Base-by-base conservation (phyloP, 2,329 filamentous ascomycete genomes). In the Trichophyton simii region DNA sequence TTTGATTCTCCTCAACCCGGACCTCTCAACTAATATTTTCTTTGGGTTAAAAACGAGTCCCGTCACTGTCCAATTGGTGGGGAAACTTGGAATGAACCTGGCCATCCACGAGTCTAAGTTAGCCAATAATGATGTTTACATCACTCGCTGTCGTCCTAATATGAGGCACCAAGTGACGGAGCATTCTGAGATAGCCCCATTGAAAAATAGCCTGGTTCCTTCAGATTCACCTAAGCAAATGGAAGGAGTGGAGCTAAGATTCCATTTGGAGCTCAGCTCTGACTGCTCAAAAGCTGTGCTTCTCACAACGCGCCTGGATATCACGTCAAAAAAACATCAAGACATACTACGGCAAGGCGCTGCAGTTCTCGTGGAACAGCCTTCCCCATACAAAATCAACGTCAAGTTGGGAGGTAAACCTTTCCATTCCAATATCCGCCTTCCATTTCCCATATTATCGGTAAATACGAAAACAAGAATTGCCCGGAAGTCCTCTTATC, bases 401-500 rank as follows among this genome's bases (percentile, higher is more conserved):
- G 34, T 66, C 28, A 18, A 28, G 2, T 41, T 60, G 20, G 11
- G 58, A 34, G 41, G 61, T 63, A 59, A 66, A 62, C 6, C 48
- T 52, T 25, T 44, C 18, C n/a, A 36, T 31, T 20, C 41, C 41
- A 55, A 60, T 15, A 41, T 69, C 38, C n/a, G 58, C 34, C 69
- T 68, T 55, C 69, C 70, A 4, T 62, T 66, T 8, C 68, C 70
- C 6, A 60, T 72, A 8, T 50, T 65, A 3, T 50, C 59, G 41
- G 20, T 62, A 9, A 60, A 63, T 36, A 62, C 55, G 34, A 71
- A 67, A 61, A 65, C 63, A 7, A 64, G 67, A 22, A 65, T 73
- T 44, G 71, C 70, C 6, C 66, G 71, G 44, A 70, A 68, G 55
- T 70, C 69, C 3, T 68, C 65, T 2, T 73, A 70, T 59, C 60